Base-by-base conservation (phyloP, 768 basidiomycete genomes). In the Dacryopinax primogenitus region DNA sequence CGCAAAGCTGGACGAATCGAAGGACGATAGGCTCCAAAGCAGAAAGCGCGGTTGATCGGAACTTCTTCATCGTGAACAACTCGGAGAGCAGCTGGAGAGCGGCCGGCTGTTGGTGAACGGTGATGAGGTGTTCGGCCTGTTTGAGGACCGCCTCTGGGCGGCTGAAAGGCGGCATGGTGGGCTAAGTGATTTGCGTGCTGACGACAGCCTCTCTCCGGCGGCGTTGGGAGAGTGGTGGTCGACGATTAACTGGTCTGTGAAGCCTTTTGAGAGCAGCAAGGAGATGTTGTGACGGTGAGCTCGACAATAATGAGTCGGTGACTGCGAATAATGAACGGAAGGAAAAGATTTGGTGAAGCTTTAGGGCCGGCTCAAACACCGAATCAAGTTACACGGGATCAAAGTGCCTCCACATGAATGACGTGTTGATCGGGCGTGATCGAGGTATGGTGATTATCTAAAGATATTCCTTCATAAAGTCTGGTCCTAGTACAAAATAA, bases 21-120 rank as follows among this genome's bases (percentile, higher is more conserved):
- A 92, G 78, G 82, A 97, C 88, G 75, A 98, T 96, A 63, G 96
- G 96, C 74, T 98, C 95, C 61, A 98, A 84, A 2, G 89, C 85
- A 1, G 84, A 78, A 28, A 97, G 78, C 0, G 94, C 90, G 0
- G 94, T 97, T 39, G 88, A 86, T 69, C 93, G 84, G 80, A 98
- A 97, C 62, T 90, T 87, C 79, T 97, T 97, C 21, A 89, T 89
- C 33, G 86, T 80, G 76, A 95, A 92, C 85, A 94, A 90, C 73
- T 95, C 92, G 1, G 91, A 86, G 69, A 95, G 81, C 4, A 88
- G 88, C 72, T 92, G 90, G 13, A 94, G 83, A 6, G 92, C 92
- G 3, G 92, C 92, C 73, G 90, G 87, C 0, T 85, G 86, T 78
- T 94, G 92, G 30, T 89, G 88, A 71, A 94, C 92, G 66, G 90